Conservation (phyloP, 2,329 filamentous ascomycete species). For the Cordyceps militaris region DNA sequence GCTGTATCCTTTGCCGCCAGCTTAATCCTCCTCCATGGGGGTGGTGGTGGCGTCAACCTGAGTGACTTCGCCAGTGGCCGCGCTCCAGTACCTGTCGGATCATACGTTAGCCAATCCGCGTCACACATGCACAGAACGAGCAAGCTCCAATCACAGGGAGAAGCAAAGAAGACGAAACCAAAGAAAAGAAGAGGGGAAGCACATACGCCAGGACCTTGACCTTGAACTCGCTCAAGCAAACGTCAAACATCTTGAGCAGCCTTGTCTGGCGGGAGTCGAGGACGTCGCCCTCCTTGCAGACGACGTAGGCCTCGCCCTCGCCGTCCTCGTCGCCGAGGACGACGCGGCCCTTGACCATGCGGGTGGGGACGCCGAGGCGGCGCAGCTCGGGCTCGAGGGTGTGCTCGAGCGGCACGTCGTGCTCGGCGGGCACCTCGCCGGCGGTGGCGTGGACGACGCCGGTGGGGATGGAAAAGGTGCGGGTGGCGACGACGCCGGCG, state of each 20-base stretch:
- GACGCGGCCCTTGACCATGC: constrained; percentile 82
- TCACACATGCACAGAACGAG: not conserved
- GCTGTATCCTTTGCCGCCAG: not conserved
- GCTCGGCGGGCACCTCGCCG: constrained; percentile 69
- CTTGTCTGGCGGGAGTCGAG: constrained; percentile 90
- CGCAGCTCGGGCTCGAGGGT: constrained; percentile 85
- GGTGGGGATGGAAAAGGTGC: constrained; percentile 71
- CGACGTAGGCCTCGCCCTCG: constrained; percentile 53
- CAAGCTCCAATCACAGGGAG: not conserved
- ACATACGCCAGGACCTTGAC: constrained; percentile 69
- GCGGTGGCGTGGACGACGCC: constrained; percentile 76
- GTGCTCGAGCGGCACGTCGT: constrained; percentile 83
- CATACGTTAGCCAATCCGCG: constrained; percentile 13
- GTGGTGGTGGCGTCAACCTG: constrained; percentile 37
- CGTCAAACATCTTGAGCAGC: constrained; percentile 86
- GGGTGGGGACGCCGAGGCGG: constrained; percentile 82
- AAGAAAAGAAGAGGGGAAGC: not conserved
- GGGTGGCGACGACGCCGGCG: constrained; percentile 68
- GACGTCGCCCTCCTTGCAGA: constrained; percentile 79
- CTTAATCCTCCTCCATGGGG: constrained; percentile 28
- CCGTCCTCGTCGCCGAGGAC: constrained; percentile 57
- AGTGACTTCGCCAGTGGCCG: constrained; percentile 52
- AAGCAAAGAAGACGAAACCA: not conserved
- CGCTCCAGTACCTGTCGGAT: constrained; percentile 51
- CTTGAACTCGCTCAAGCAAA: constrained; percentile 85